These are phyloP conservation scores for Volvariella volvacea DNA, from an alignment of 1,284 basidiomycete genomes.

Conservation along the genomic window DNA sequence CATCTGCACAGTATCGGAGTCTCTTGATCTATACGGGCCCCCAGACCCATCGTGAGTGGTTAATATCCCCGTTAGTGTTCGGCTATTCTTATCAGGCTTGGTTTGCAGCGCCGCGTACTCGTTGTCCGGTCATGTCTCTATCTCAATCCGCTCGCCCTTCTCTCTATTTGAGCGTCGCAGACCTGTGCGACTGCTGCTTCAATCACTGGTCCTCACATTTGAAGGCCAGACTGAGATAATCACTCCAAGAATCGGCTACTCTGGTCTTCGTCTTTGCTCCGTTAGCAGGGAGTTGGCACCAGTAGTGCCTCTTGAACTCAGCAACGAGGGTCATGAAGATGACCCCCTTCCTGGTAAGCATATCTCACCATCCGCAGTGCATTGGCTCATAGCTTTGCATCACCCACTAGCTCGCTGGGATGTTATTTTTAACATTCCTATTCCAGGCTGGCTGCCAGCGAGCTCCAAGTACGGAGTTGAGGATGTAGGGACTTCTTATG, in stretches of 20 bases:
- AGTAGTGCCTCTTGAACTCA: constrained; percentile 47
- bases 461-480: constrained; percentile 44
- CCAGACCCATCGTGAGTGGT: constrained; percentile 56
- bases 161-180: constrained; percentile 45
- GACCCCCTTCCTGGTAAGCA: constrained; percentile 39
- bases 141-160: constrained; percentile 45
- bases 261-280: constrained; percentile 56
- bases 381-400: constrained; percentile 6
- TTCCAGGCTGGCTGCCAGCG: constrained; percentile 75
- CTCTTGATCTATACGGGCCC: constrained; percentile 61
- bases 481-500: constrained; percentile 52
- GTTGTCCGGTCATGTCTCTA: constrained; percentile 63
- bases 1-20: constrained; percentile 47
- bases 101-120: constrained; percentile 62
- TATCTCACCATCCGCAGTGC: constrained; percentile 6
- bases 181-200: constrained; percentile 45
- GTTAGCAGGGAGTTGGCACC: constrained; percentile 55
- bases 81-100: no score
- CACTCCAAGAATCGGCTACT: constrained; percentile 52
- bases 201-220: constrained; percentile 64
- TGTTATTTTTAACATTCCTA: constrained; percentile 60
- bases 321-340: constrained; percentile 54
- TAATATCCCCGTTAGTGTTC: constrained; percentile 2
- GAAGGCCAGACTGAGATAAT: constrained; percentile 72
- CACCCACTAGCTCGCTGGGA: constrained; percentile 48